These are phyloP conservation scores for Trypanosomatidae sp. DNA, from an alignment of 208 protist species.

Conservation along the genomic window DNA sequence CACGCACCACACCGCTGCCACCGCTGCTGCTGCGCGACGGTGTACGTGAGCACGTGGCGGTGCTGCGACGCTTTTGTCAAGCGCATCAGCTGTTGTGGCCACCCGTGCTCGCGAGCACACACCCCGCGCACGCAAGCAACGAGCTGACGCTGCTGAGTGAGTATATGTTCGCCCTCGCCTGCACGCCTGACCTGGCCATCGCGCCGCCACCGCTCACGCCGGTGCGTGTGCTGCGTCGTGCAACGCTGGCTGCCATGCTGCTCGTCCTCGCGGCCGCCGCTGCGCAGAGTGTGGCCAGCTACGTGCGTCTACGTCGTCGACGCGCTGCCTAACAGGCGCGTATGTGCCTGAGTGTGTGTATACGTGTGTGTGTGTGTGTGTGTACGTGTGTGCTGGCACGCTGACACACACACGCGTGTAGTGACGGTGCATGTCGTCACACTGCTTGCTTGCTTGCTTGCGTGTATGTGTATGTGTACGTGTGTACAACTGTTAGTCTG, in stretches of 20 bases:
- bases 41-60: background rate
- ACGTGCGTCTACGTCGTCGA: background rate
- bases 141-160: conserved; percentile 50
- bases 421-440: no score
- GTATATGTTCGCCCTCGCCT: conserved; percentile 58
- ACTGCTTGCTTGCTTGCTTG: no score
- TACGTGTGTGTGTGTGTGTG: no score
- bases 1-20: no score
- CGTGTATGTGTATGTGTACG: no score
- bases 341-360: no score
- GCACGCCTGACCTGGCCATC: conserved; percentile 59
- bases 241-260: conserved; percentile 34
- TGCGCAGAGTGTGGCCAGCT: no score
- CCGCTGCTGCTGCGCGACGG: no score
- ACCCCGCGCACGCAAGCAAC: conserved; percentile 33
- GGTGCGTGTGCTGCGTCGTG: conserved; percentile 34
- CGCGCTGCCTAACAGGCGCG: no score
- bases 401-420: no score
- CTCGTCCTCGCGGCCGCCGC: conserved; percentile 9
- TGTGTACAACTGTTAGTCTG: no score
- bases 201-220: conserved; percentile 43
- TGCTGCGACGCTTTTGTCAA: conserved; percentile 21
- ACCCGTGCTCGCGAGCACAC: conserved; percentile 53
- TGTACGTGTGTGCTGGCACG: no score
- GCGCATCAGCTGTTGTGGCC: conserved; percentile 64